phyloP scores from a whole-genome alignment of 371 early-diverging fungal species.

The Haplosporangium sp. region DNA sequence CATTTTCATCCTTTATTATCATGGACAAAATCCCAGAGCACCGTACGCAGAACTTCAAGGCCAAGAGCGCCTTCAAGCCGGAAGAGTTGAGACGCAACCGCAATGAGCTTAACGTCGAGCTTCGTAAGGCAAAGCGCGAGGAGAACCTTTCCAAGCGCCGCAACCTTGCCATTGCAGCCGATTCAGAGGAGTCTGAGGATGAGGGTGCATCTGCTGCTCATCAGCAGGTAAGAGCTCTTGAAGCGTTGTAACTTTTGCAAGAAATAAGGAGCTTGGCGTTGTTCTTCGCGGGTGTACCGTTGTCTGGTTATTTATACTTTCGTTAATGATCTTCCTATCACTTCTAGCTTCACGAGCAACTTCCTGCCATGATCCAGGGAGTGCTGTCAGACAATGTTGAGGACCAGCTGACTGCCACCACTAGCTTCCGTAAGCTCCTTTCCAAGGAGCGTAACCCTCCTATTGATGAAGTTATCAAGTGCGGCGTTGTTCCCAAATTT shows the following conservation, averaged over 20 bases:
- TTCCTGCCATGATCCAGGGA: slow-evolving; percentile 80
- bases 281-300: too few species aligned
- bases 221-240: slow-evolving; percentile 59
- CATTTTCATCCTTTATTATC: neutral
- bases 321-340: neutral
- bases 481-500: slow-evolving; percentile 96
- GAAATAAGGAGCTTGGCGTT: neutral
- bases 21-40: slow-evolving; percentile 70
- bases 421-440: slow-evolving; percentile 95
- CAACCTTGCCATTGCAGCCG: slow-evolving; percentile 73
- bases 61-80: slow-evolving; percentile 84
- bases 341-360: slow-evolving; percentile 66
- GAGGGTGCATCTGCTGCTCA: slow-evolving; percentile 67
- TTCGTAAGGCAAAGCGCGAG: slow-evolving; percentile 96
- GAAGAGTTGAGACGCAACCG: slow-evolving; percentile 95
- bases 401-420: slow-evolving; percentile 87
- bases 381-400: slow-evolving; percentile 83
- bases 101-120: slow-evolving; percentile 93
- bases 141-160: slow-evolving; percentile 94
- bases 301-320: neutral
- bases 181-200: slow-evolving; percentile 83
- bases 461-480: slow-evolving; percentile 96
- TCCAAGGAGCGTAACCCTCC: slow-evolving; percentile 99
- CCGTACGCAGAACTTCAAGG: slow-evolving; percentile 84
- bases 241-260: neutral